Conservation (phyloP, 2,329 filamentous ascomycete genomes). For the Aureobasidium namibiae region DNA sequence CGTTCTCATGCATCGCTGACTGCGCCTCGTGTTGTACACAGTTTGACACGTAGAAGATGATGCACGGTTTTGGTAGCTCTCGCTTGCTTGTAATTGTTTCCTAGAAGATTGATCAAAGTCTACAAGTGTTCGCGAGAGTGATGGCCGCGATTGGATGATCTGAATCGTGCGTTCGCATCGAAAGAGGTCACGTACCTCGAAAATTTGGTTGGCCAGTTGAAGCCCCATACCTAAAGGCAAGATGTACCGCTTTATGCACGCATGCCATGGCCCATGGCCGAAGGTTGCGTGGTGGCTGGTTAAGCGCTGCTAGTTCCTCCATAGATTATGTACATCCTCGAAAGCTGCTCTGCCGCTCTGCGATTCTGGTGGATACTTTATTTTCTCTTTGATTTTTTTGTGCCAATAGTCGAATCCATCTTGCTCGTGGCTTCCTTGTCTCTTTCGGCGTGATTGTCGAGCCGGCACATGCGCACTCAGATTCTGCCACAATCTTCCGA, state of each 20-base stretch:
- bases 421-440: neutral
- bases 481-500: neutral
- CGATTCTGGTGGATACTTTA: neutral
- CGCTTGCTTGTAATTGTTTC: neutral
- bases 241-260: constrained; percentile 1
- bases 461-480: neutral
- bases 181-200: neutral
- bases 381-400: neutral
- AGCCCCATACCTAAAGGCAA: neutral
- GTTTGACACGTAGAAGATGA: constrained; percentile 4
- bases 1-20: neutral
- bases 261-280: neutral
- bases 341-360: neutral
- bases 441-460: neutral
- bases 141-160: neutral
- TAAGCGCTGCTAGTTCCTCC: constrained; percentile 2
- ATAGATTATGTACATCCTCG: neutral
- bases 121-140: constrained; percentile 1
- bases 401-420: neutral
- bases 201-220: constrained; percentile 3
- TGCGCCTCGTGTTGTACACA: constrained; percentile 8
- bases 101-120: neutral
- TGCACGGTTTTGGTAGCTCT: neutral
- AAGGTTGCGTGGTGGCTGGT: constrained; percentile 12
- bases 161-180: neutral